Evolutionary conservation across 257 asterid genomes (phyloP).

Genomic region (Salvia hispanica): DNA sequence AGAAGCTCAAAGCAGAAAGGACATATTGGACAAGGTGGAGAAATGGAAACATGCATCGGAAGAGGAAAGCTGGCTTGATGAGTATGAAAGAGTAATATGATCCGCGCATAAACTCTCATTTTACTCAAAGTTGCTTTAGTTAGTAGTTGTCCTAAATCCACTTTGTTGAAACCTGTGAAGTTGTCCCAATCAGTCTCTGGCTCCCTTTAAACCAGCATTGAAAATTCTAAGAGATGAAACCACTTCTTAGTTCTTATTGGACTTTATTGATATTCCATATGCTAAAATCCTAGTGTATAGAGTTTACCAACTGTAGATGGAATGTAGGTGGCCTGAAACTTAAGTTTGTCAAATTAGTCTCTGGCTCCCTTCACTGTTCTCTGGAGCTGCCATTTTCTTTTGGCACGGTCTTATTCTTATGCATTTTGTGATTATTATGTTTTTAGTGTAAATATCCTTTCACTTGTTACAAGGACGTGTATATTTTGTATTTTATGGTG

Average conservation of each 20-base stretch:
- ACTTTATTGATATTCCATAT: background rate
- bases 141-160: background rate
- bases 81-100: slow-evolving; percentile 74
- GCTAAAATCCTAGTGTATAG: slow-evolving; percentile 24
- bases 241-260: slow-evolving; percentile 20
- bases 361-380: slow-evolving; percentile 6
- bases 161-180: slow-evolving; percentile 15
- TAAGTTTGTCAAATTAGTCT: slow-evolving; percentile 20
- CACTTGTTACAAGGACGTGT: background rate
- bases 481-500: slow-evolving; percentile 12
- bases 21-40: slow-evolving; percentile 78
- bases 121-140: background rate
- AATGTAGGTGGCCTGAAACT: slow-evolving; percentile 16
- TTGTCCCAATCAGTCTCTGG: background rate
- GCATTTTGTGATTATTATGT: too few species aligned
- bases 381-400: slow-evolving; percentile 12
- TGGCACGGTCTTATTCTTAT: slow-evolving; percentile 2
- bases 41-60: slow-evolving; percentile 77
- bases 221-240: slow-evolving; percentile 1
- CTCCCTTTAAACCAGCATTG: background rate
- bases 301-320: background rate
- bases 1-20: slow-evolving; percentile 76
- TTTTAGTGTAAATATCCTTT: too few species aligned
- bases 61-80: slow-evolving; percentile 85
- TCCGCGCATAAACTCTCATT: slow-evolving; percentile 17